Evolutionary conservation across 202 grass and related monocot genomes (phyloP).

Genomic region (Digitaria exilis): DNA sequence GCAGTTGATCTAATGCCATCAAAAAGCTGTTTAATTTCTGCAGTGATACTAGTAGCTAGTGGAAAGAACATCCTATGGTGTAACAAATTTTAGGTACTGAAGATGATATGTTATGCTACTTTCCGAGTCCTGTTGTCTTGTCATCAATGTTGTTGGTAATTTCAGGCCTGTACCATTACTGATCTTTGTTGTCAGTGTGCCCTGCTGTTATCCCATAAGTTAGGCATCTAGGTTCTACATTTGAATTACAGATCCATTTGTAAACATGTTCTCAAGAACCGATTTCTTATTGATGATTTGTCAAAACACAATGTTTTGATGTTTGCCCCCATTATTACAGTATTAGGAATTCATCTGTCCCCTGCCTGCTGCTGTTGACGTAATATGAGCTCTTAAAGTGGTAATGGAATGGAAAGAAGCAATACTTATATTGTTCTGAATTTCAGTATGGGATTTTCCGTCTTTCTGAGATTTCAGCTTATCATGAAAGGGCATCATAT

Average conservation of each 20-base stretch:
- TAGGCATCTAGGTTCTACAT: background rate
- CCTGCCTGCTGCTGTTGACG: no score
- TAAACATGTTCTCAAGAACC: constrained; percentile 10
- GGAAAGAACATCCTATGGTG: constrained; percentile 26
- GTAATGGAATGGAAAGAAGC: no score
- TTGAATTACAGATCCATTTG: constrained; percentile 6
- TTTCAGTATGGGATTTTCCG: background rate
- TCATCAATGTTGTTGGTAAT: constrained; percentile 33
- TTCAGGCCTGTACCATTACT: constrained; percentile 41
- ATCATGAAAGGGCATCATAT: background rate
- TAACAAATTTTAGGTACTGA: constrained; percentile 29
- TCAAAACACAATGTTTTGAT: background rate
- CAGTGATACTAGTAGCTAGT: constrained; percentile 28
- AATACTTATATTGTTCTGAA: background rate
- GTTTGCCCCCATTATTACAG: no score
- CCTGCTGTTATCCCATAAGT: no score
- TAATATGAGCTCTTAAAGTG: no score
- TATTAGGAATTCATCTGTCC: background rate
- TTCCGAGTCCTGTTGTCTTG: background rate
- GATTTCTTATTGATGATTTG: background rate
- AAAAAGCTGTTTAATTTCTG: background rate
- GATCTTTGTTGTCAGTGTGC: no score
- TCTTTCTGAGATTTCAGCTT: background rate
- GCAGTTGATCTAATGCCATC: background rate
- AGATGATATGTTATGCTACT: constrained; percentile 6